phyloP scores from a whole-genome alignment of 352 stramenopile species.

The Globisporangium echinulatum region DNA sequence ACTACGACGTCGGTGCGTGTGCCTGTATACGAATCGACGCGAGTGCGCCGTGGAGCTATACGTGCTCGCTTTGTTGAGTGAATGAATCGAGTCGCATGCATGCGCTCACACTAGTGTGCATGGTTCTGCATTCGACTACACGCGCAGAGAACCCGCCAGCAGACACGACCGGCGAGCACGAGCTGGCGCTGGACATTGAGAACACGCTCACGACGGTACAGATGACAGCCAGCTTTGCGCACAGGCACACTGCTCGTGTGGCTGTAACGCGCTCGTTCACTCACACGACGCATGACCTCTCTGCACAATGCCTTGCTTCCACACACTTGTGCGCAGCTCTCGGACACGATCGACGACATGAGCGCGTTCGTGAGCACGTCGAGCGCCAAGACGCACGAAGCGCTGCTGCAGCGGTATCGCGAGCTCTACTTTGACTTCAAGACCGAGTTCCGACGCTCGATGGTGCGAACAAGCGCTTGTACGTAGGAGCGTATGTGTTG shows the following conservation, averaged over 20 bases:
- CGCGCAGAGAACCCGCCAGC: conserved; percentile 57
- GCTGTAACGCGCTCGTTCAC: neutral
- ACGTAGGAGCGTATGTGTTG: neutral
- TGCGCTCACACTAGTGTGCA: neutral
- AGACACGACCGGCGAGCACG: conserved; percentile 46
- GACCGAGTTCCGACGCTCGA: conserved; percentile 90
- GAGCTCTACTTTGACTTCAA: conserved; percentile 96
- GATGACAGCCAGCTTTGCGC: neutral
- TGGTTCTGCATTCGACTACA: no score
- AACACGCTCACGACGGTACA: conserved; percentile 54
- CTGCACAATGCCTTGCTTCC: no score
- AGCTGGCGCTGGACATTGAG: conserved; percentile 74
- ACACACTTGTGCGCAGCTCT: conserved; percentile 31
- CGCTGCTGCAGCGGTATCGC: conserved; percentile 91
- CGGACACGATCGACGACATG: conserved; percentile 85
- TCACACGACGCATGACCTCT: neutral
- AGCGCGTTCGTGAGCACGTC: conserved; percentile 63
- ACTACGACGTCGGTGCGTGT: conserved; percentile 59
- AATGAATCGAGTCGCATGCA: neutral
- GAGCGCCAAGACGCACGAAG: conserved; percentile 75
- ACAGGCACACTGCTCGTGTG: neutral
- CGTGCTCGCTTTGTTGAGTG: neutral
- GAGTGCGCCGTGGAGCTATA: neutral
- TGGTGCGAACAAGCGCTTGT: conserved; percentile 27
- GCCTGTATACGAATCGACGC: neutral